These are phyloP conservation scores for Xylaria sp. DNA, from an alignment of 2,329 filamentous ascomycete species.

Conservation along the genomic window DNA sequence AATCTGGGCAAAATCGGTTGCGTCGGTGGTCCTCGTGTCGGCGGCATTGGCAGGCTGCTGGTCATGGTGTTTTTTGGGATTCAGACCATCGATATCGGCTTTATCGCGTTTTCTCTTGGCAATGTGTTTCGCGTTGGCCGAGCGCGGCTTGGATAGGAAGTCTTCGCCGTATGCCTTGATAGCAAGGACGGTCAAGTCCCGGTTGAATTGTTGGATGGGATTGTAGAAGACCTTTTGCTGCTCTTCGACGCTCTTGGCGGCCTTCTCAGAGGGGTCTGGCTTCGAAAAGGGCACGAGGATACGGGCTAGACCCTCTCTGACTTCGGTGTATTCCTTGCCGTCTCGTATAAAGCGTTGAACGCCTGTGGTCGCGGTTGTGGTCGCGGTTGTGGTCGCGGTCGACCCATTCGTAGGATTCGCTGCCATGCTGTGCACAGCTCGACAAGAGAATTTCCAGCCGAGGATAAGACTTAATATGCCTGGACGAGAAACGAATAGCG, in stretches of 20 bases:
- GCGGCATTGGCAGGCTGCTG: constrained; percentile 21
- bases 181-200: constrained; percentile 90
- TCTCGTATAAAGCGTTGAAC: constrained; percentile 52
- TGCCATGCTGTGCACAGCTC: constrained; percentile 45
- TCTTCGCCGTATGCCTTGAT: constrained; percentile 90
- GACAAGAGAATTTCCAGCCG: constrained; percentile 22
- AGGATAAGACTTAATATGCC: constrained; percentile 41
- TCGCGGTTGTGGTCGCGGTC: constrained; percentile 15
- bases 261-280: constrained; percentile 50
- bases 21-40: constrained; percentile 24
- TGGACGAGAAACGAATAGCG: constrained; percentile 2
- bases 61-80: constrained; percentile 42
- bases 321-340: constrained; percentile 61
- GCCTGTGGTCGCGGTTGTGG: constrained; percentile 42
- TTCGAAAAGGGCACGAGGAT: constrained; percentile 61
- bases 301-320: constrained; percentile 66
- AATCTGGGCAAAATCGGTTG: constrained; percentile 15
- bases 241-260: constrained; percentile 62
- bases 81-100: constrained; percentile 33
- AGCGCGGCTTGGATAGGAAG: constrained; percentile 58
- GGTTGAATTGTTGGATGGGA: constrained; percentile 98
- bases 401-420: constrained; percentile 37
- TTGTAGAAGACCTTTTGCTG: constrained; percentile 95
- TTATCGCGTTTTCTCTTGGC: constrained; percentile 44
- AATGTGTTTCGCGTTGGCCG: constrained; percentile 55